Percentiles rank a stretch among this genome's conserved stretches.
These are phyloP conservation scores for Phytophthora meadii DNA, from an alignment of 352 stramenopile species.

Conservation along the genomic window DNA sequence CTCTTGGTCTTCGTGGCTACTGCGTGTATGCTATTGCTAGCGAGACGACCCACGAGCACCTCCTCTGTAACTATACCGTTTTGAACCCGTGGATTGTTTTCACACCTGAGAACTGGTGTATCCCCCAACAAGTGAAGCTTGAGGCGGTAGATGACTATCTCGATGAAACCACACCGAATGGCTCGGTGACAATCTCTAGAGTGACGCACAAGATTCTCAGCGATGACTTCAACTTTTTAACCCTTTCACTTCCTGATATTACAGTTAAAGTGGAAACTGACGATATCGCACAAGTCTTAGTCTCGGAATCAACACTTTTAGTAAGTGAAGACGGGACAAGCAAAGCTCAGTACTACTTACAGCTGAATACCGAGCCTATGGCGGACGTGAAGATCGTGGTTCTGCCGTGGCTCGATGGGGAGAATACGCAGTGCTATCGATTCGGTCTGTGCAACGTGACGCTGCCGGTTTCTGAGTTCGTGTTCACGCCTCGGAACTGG, in stretches of 20 bases:
- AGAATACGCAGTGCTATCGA: too few species aligned
- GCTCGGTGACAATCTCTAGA: conserved; percentile 63
- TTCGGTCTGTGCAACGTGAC: too few species aligned
- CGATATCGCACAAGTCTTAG: conserved; percentile 63
- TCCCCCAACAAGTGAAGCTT: conserved; percentile 59
- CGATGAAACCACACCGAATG: conserved; percentile 57
- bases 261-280: conserved; percentile 64
- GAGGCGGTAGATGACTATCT: conserved; percentile 64
- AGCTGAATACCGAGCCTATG: conserved; percentile 16
- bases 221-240: conserved; percentile 71
- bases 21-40: conserved; percentile 78
- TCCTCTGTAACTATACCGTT: conserved; percentile 81
- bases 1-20: conserved; percentile 55
- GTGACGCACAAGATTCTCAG: conserved; percentile 70
- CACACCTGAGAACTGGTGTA: conserved; percentile 73
- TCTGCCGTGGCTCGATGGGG: too few species aligned
- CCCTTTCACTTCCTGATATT: conserved; percentile 44
- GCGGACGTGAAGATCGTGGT: too few species aligned
- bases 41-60: conserved; percentile 68
- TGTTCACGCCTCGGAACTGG: too few species aligned
- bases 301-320: conserved; percentile 59
- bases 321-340: conserved; percentile 64
- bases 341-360: conserved; percentile 53
- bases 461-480: too few species aligned
- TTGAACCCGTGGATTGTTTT: conserved; percentile 79